These are phyloP conservation scores for Dryas drummondii DNA, from an alignment of 306 rosid species.

Conservation along the genomic window DNA sequence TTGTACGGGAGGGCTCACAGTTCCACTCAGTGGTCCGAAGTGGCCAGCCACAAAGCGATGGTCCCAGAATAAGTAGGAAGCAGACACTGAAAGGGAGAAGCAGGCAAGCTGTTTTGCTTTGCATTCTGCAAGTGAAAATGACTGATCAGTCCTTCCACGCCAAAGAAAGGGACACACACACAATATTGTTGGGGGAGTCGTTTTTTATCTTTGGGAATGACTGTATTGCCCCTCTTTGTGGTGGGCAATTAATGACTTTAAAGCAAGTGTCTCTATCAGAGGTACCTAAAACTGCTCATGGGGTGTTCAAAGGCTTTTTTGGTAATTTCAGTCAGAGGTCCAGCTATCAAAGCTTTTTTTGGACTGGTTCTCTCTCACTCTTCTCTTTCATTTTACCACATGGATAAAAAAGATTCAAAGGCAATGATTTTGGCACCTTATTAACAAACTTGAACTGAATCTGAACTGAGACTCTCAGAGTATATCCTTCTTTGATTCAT, in stretches of 20 bases:
- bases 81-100: neutral
- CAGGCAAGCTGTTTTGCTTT: neutral
- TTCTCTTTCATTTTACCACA: too few relatives aligned
- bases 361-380: neutral
- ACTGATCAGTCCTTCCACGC: slow-evolving; percentile 24
- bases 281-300: neutral
- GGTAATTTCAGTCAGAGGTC: slow-evolving; percentile 12
- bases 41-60: neutral
- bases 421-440: slow-evolving; percentile 27
- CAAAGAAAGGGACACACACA: slow-evolving; percentile 16
- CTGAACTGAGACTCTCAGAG: neutral
- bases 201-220: neutral
- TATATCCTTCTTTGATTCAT: slow-evolving; percentile 1
- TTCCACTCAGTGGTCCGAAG: slow-evolving; percentile 34
- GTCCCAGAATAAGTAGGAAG: slow-evolving; percentile 16
- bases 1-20: neutral
- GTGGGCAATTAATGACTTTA: slow-evolving; percentile 4
- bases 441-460: neutral
- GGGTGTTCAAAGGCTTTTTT: slow-evolving; percentile 7
- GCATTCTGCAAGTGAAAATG: slow-evolving; percentile 13
- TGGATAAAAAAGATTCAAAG: slow-evolving; percentile 14
- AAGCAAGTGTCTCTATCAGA: slow-evolving; percentile 19
- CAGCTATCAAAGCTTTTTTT: slow-evolving; percentile 21
- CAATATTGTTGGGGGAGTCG: neutral
- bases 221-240: slow-evolving; percentile 8